Percentiles rank a stretch among this genome's conserved stretches.
Conservation (phyloP, 2,329 filamentous ascomycete genomes). For the Biscogniauxia sp. region DNA sequence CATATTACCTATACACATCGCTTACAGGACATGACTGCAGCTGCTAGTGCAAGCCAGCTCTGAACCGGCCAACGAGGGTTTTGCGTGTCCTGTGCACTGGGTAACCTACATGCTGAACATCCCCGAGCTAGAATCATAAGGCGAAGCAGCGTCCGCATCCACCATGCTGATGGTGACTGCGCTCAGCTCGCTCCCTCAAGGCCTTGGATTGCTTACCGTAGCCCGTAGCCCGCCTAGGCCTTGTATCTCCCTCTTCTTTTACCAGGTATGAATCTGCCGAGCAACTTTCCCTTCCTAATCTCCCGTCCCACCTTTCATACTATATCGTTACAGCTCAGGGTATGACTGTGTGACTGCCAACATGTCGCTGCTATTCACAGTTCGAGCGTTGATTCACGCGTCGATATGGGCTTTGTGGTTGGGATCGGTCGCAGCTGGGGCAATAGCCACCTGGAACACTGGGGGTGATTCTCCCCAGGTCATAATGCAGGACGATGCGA, state of each 20-base stretch:
- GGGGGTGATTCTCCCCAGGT: slow-evolving; percentile 15
- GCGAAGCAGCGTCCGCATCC: not conserved
- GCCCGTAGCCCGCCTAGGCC: not conserved
- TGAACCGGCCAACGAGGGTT: not conserved
- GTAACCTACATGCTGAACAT: not conserved
- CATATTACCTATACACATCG: not conserved
- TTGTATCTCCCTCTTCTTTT: not conserved
- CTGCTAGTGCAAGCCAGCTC: not conserved
- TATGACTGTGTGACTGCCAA: not conserved
- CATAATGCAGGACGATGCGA: slow-evolving; percentile 18
- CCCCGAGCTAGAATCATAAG: not conserved
- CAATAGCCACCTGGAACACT: slow-evolving; percentile 10
- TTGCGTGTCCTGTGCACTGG: not conserved
- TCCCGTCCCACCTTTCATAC: not conserved
- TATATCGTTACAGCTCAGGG: not conserved
- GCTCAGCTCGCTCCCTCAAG: not conserved
- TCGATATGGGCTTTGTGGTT: not conserved
- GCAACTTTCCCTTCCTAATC: not conserved
- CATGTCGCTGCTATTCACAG: not conserved
- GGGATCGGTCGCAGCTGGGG: not conserved
- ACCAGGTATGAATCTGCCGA: not conserved
- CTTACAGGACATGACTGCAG: not conserved
- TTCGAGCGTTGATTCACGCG: not conserved
- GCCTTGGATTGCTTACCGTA: not conserved
- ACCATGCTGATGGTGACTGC: not conserved